Percentiles rank a stretch among this genome's conserved stretches.
phyloP scores from a whole-genome alignment of 108 stramenopile genomes.

The Poteriospumella lacustris region DNA sequence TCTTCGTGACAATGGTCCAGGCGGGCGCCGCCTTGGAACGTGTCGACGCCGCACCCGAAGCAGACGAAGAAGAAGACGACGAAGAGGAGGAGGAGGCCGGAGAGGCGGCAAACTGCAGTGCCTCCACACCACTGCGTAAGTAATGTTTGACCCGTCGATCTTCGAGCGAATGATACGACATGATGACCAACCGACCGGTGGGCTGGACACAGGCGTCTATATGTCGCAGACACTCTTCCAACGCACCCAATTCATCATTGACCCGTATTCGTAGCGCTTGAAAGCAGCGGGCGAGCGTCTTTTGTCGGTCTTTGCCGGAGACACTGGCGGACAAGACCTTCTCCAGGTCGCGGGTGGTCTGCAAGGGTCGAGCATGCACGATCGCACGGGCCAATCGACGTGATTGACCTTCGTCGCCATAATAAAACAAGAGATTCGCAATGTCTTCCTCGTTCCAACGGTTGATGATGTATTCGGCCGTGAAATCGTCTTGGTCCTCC shows the following conservation, averaged over 20 bases:
- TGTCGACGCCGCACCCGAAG: too few species aligned
- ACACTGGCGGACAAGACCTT: constrained; percentile 67
- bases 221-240: constrained; percentile 32
- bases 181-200: constrained; percentile 60
- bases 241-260: constrained; percentile 63
- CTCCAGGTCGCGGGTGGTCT: constrained; percentile 67
- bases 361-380: constrained; percentile 61
- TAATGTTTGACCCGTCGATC: constrained; percentile 68
- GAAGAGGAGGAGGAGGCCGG: too few species aligned
- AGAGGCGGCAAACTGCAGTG: not conserved
- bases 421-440: constrained; percentile 62
- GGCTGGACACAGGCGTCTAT: constrained; percentile 31
- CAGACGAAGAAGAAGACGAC: too few species aligned
- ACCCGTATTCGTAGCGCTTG: constrained; percentile 81
- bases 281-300: constrained; percentile 76
- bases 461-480: constrained; percentile 79
- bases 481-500: constrained; percentile 40
- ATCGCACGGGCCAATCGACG: constrained; percentile 68
- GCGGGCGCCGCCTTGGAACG: not conserved
- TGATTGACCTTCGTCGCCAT: constrained; percentile 75
- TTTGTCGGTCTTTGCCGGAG: constrained; percentile 60
- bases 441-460: constrained; percentile 69
- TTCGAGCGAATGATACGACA: constrained; percentile 89
- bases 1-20: not conserved
- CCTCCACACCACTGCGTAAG: not conserved